Base-by-base conservation (phyloP, 78 protist genomes). In the Reticulomyxa filosa region DNA sequence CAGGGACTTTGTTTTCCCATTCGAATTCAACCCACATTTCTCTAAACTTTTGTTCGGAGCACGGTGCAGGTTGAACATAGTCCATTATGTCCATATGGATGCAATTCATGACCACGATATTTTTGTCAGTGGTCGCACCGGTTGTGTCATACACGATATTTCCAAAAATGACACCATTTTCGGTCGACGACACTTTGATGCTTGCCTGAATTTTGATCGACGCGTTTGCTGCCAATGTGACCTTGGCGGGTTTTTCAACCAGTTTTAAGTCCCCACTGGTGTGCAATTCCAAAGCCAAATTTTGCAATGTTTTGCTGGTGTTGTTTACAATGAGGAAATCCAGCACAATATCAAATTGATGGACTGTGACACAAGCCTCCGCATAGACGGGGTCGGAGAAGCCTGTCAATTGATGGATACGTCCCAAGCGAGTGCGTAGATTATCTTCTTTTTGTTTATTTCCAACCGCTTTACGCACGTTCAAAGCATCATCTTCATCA, bases 21-120 rank as follows among this genome's bases (percentile, higher is more conserved):
- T 88, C 97, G 38, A 89, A 91, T 70, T 88, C 94, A 34, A 81
- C 74, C 97, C 97, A 91, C 92, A 88, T 89, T 7, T 42, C 10
- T 22, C 97, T 70, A 81, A 89, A 91, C 27, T 73, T 55, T 17
- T 37, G 38, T 42, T 77, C 85, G 3, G 83, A 23, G 72, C 89
- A 85, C 52, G 36, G 5, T 1, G 91, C 83, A 4, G 95, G 92
- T n/a, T 33, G 36, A 62, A 91, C 84, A 77, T 88, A 88, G 71
- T 88, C 95, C 84, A 89, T 83, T 50, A 91, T 83, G 69, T 91
- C 97, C 46, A 91, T 84, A 76, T 80, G 87, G 37, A 91, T 73
- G 71, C 85, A 91, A 65, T 84, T 77, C 34, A 91, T 81, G 33
- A 89, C 82, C 32, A 91, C 90, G 39, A 64, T 56, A 29, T 70